Evolutionary conservation across 129 eudicot species (phyloP).

Genomic region (Centaurea solstitialis): DNA sequence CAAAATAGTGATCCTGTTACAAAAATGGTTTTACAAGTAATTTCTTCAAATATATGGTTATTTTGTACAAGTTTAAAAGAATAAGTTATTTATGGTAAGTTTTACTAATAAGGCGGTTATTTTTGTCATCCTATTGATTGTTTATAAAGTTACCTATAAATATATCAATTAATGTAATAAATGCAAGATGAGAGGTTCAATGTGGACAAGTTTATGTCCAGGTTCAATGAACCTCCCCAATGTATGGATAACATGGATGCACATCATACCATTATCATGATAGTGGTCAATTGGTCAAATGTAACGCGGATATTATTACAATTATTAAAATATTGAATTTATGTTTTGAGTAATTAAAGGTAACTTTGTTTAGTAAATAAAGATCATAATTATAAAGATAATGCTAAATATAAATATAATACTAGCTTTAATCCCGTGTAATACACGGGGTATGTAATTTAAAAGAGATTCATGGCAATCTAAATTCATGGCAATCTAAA

Average conservation of each 20-base stretch:
- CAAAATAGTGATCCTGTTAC: not conserved
- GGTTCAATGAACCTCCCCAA: slow-evolving; percentile 12
- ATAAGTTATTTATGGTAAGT: not conserved
- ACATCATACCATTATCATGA: slow-evolving; percentile 4
- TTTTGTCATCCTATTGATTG: not conserved
- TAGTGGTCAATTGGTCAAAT: not conserved
- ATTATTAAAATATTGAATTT: no score
- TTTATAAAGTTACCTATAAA: not conserved
- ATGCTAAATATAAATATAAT: no score
- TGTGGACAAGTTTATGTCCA: slow-evolving; percentile 13
- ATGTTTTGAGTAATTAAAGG: no score
- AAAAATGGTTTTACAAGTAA: not conserved
- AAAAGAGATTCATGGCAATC: no score
- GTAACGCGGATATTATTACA: not conserved
- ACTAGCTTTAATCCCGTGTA: no score
- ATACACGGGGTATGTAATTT: no score
- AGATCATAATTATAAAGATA: no score
- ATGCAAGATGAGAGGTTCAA: slow-evolving; percentile 16
- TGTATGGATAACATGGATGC: slow-evolving; percentile 32
- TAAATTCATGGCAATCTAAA: no score
- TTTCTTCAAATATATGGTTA: not conserved
- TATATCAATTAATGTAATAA: not conserved
- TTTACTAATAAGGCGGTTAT: not conserved
- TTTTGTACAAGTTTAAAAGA: not conserved
- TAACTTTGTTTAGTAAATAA: no score